These are phyloP conservation scores for Macrolepiota fuliginosa DNA, from an alignment of 768 basidiomycete species.

Conservation along the genomic window DNA sequence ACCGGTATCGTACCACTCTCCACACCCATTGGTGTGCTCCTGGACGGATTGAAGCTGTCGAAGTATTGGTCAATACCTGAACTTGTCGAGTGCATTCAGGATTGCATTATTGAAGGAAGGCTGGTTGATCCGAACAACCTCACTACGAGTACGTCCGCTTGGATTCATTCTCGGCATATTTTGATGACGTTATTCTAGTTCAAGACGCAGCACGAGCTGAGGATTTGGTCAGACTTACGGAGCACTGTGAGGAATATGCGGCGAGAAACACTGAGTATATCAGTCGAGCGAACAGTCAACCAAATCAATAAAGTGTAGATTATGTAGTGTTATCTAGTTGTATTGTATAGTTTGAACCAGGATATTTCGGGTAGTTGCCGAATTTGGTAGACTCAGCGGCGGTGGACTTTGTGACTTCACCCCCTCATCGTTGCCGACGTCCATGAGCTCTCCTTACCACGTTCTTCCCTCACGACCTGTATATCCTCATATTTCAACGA, in stretches of 20 bases:
- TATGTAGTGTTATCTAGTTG: background rate
- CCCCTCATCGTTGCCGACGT: conserved; percentile 17
- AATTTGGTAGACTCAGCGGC: background rate
- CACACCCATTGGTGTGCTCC: background rate
- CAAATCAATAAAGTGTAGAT: background rate
- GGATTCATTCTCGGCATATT: background rate
- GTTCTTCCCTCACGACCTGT: conserved; percentile 63
- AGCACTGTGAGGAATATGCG: background rate
- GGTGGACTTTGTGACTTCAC: background rate
- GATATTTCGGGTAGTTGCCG: background rate
- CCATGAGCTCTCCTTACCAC: conserved; percentile 46
- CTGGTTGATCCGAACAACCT: background rate
- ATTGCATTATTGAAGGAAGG: background rate
- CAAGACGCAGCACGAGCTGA: background rate
- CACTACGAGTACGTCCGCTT: background rate
- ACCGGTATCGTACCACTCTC: background rate
- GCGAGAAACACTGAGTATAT: conserved; percentile 1
- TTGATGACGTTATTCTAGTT: background rate
- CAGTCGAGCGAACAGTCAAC: background rate
- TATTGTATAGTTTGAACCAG: background rate
- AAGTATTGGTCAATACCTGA: conserved; percentile 4
- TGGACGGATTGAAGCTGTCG: background rate
- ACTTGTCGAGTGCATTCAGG: background rate
- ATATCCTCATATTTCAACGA: conserved; percentile 64
- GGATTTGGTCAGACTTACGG: background rate